A percentile compares a stretch with the other conserved stretches of the same genome.
phyloP scores from a whole-genome alignment of 768 basidiomycete genomes.

The Solioccasus polychromus region DNA sequence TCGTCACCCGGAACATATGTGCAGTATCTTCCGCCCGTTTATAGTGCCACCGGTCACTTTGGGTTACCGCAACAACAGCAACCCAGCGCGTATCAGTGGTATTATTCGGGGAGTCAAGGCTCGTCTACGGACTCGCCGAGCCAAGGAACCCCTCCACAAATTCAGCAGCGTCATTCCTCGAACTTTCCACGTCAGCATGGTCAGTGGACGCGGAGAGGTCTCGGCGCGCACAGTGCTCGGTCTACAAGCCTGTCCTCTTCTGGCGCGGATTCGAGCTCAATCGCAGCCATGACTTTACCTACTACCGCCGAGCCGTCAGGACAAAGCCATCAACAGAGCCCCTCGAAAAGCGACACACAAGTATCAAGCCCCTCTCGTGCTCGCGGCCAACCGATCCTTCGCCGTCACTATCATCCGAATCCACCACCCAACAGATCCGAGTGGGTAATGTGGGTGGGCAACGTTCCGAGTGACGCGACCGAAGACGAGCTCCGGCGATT shows the following conservation, averaged over 20 bases:
- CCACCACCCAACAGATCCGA: slow-evolving; percentile 75
- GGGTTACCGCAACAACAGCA: slow-evolving; percentile 38
- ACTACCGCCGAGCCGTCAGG: neutral
- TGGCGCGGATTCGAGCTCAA: no score
- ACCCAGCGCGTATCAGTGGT: slow-evolving; percentile 46
- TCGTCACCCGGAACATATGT: no score
- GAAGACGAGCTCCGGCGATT: slow-evolving; percentile 86
- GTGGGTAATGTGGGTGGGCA: slow-evolving; percentile 97
- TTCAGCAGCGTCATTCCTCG: slow-evolving; percentile 32
- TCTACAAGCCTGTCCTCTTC: no score
- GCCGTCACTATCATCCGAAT: slow-evolving; percentile 66
- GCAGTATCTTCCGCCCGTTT: slow-evolving; percentile 15
- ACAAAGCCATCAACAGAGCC: slow-evolving; percentile 2
- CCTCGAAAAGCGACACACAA: neutral
- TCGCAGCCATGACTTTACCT: no score
- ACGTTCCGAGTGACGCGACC: slow-evolving; percentile 79
- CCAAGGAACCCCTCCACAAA: slow-evolving; percentile 27
- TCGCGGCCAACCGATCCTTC: slow-evolving; percentile 34
- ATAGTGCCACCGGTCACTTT: slow-evolving; percentile 34
- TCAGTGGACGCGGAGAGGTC: slow-evolving; percentile 25
- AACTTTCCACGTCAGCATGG: slow-evolving; percentile 31
- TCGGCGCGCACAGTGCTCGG: slow-evolving; percentile 16
- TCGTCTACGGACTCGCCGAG: slow-evolving; percentile 25
- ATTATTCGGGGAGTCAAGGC: slow-evolving; percentile 39
- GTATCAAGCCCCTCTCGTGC: slow-evolving; percentile 5